A percentile compares a stretch with the other conserved stretches of the same genome.
Conservation (phyloP, 257 asterid species). For the Solanum acaule region DNA sequence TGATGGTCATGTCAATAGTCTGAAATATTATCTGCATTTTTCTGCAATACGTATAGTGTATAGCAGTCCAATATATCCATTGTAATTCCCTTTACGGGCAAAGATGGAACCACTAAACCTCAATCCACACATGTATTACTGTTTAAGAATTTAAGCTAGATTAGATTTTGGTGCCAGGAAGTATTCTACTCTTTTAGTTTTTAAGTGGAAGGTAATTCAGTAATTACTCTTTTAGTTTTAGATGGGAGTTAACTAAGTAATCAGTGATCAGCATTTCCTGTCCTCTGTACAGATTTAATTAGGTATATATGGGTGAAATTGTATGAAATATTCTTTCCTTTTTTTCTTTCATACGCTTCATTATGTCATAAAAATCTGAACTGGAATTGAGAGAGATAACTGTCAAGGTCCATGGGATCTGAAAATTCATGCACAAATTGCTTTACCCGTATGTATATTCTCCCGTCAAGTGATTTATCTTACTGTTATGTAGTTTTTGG, state of each 20-base stretch:
- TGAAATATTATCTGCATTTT: background rate
- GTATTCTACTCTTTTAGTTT: background rate
- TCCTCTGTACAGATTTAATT: background rate
- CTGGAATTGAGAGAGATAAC: background rate
- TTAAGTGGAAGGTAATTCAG: background rate
- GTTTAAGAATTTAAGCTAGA: background rate
- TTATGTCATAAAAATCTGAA: background rate
- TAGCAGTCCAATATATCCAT: background rate
- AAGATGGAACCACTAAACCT: background rate
- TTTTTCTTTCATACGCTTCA: background rate
- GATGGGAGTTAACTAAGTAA: background rate
- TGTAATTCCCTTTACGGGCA: background rate
- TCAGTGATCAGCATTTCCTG: background rate
- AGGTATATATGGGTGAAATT: background rate
- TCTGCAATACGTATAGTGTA: background rate
- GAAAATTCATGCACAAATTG: background rate
- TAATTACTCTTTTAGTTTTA: background rate
- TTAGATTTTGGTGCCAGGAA: background rate
- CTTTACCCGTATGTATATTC: background rate
- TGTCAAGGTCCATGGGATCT: background rate
- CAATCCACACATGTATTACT: background rate
- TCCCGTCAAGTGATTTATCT: background rate
- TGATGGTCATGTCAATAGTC: background rate
- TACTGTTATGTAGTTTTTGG: background rate
- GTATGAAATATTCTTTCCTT: background rate